phyloP scores from a whole-genome alignment of 495 filamentous ascomycete species.

The Penicillium coffeae region DNA sequence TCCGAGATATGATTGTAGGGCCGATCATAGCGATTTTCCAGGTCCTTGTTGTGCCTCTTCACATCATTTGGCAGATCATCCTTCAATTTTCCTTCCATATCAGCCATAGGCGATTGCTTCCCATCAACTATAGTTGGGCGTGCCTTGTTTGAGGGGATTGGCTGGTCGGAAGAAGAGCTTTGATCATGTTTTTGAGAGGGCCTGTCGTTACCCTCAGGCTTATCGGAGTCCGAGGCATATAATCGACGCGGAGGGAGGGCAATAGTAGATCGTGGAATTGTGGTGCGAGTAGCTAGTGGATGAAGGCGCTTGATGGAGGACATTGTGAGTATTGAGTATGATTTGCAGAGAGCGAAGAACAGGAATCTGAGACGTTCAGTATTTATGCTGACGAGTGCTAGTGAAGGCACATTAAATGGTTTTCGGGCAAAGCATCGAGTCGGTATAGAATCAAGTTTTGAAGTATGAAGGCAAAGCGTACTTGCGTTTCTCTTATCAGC shows the following conservation, averaged over 20 bases:
- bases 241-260: background rate
- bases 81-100: slow-evolving; percentile 24
- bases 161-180: slow-evolving; percentile 9
- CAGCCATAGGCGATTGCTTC: slow-evolving; percentile 27
- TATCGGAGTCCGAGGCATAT: background rate
- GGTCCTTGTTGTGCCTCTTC: slow-evolving; percentile 36
- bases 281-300: background rate
- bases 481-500: background rate
- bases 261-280: background rate
- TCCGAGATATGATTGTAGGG: slow-evolving; percentile 38
- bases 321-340: background rate
- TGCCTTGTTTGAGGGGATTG: slow-evolving; percentile 37
- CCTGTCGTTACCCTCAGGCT: background rate
- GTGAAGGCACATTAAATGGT: no score
- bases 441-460: slow-evolving; percentile 13
- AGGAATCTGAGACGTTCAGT: background rate
- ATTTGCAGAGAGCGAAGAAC: background rate
- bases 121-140: slow-evolving; percentile 34
- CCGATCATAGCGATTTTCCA: slow-evolving; percentile 33
- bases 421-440: no score
- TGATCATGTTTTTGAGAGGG: background rate
- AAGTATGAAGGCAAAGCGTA: background rate
- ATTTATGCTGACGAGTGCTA: no score
- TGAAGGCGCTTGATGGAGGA: background rate
- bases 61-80: slow-evolving; percentile 36